Percentiles rank a stretch among this genome's conserved stretches.
Conservation (phyloP, 1,284 basidiomycete genomes). For the Anthracocystis setariae region DNA sequence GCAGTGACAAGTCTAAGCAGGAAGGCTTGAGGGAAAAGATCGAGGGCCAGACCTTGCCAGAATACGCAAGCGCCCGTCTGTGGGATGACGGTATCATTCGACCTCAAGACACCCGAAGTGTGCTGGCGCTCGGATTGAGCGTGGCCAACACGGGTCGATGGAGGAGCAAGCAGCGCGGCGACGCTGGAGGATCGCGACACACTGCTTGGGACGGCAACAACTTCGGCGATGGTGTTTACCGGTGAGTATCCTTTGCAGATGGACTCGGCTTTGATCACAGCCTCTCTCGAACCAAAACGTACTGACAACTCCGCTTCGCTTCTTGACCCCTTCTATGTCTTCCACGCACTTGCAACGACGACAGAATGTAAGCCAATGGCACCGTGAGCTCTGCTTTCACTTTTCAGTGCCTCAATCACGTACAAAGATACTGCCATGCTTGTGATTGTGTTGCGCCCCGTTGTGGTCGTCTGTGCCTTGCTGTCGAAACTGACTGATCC, state of each 20-base stretch:
- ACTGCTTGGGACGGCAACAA: conserved; percentile 62
- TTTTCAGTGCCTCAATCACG: too few species aligned
- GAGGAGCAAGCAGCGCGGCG: conserved; percentile 47
- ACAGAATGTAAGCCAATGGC: conserved; percentile 6
- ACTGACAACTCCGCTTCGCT: not conserved
- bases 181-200: conserved; percentile 43
- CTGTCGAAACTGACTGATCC: too few species aligned
- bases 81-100: conserved; percentile 96
- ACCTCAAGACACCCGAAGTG: conserved; percentile 88
- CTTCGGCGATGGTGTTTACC: conserved; percentile 52
- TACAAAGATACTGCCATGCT: too few species aligned
- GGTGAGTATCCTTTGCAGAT: conserved; percentile 5
- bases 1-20: conserved; percentile 66
- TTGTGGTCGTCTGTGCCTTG: too few species aligned
- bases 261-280: too few species aligned
- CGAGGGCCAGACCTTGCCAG: conserved; percentile 83
- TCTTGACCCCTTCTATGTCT: not conserved
- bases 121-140: conserved; percentile 83
- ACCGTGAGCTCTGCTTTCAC: not conserved
- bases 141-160: conserved; percentile 71
- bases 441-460: too few species aligned
- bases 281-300: too few species aligned
- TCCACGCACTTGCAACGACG: too few species aligned
- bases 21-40: conserved; percentile 79
- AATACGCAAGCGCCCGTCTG: conserved; percentile 86